These are phyloP conservation scores for Ambrosiella cleistominuta DNA, from an alignment of 2,329 filamentous ascomycete genomes.

Conservation along the genomic window DNA sequence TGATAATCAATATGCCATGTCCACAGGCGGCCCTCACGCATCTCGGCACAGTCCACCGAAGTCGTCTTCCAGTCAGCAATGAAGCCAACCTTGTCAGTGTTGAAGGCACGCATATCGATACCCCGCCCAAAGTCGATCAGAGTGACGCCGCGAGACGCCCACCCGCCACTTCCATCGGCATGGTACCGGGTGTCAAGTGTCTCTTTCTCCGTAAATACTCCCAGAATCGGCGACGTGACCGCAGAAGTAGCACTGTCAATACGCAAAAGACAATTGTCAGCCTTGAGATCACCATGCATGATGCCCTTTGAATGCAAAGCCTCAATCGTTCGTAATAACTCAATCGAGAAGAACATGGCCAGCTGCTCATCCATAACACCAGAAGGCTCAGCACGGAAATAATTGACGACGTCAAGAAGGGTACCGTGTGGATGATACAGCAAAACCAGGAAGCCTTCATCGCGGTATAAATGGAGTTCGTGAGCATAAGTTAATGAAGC, in stretches of 20 bases:
- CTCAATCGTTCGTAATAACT: conserved; percentile 80
- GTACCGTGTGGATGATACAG: conserved; percentile 82
- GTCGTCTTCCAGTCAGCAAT: conserved; percentile 89
- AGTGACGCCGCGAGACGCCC: conserved; percentile 61
- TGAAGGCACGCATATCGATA: conserved; percentile 83
- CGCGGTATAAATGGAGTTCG: conserved; percentile 78
- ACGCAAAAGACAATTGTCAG: conserved; percentile 84
- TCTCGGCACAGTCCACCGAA: conserved; percentile 81
- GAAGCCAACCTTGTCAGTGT: conserved; percentile 55
- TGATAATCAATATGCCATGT: conserved; percentile 97
- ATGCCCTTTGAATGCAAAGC: conserved; percentile 63
- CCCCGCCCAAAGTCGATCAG: conserved; percentile 90
- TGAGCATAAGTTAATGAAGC: conserved; percentile 69
- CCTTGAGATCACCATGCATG: conserved; percentile 85
- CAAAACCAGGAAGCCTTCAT: conserved; percentile 79
- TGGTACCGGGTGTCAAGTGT: conserved; percentile 47
- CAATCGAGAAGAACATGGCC: conserved; percentile 89
- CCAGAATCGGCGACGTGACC: neutral
- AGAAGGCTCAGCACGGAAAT: conserved; percentile 52
- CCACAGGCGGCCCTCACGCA: conserved; percentile 86
- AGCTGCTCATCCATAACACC: conserved; percentile 76
- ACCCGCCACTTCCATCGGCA: conserved; percentile 57
- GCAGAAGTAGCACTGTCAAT: conserved; percentile 38
- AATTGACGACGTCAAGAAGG: conserved; percentile 83
- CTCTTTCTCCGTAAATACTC: neutral